A percentile compares a stretch with the other conserved stretches of the same genome.
phyloP scores from a whole-genome alignment of 768 basidiomycete species.

The Mycena epipterygia region DNA sequence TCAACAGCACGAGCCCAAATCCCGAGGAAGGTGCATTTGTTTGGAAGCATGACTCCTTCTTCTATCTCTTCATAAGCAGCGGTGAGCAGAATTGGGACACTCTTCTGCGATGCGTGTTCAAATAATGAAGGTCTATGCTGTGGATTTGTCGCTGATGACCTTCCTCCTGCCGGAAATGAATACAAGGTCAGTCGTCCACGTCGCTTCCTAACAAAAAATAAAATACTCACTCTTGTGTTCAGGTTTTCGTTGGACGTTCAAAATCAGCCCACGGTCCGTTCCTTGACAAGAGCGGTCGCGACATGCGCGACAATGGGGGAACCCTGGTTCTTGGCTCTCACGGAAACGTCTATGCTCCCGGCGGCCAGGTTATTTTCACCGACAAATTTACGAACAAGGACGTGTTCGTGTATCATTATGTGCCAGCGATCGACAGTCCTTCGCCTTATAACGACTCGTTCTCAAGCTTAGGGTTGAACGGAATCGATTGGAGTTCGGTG shows the following conservation, averaged over 20 bases:
- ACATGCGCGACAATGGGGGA: slow-evolving; percentile 28
- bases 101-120: not conserved
- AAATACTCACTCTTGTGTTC: not conserved
- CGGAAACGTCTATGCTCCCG: slow-evolving; percentile 31
- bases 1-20: slow-evolving; percentile 32
- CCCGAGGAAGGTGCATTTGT: slow-evolving; percentile 30
- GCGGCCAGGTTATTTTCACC: slow-evolving; percentile 32
- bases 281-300: slow-evolving; percentile 25
- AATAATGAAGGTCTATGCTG: slow-evolving; percentile 23
- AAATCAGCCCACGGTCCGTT: slow-evolving; percentile 25
- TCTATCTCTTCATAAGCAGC: slow-evolving; percentile 31
- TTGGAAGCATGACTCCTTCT: slow-evolving; percentile 30
- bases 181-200: slow-evolving; percentile 13
- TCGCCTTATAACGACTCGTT: slow-evolving; percentile 26
- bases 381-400: slow-evolving; percentile 20
- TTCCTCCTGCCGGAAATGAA: slow-evolving; percentile 27
- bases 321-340: slow-evolving; percentile 31
- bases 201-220: not conserved
- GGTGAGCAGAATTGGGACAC: slow-evolving; percentile 1
- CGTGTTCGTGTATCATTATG: slow-evolving; percentile 33
- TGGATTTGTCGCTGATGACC: slow-evolving; percentile 24
- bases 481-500: slow-evolving; percentile 33
- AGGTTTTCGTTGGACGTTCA: slow-evolving; percentile 33
- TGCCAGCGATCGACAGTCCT: slow-evolving; percentile 26
- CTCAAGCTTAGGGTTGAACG: slow-evolving; percentile 32